Evolutionary conservation across 129 eudicot species (phyloP).

Genomic region (Mikania micrantha): DNA sequence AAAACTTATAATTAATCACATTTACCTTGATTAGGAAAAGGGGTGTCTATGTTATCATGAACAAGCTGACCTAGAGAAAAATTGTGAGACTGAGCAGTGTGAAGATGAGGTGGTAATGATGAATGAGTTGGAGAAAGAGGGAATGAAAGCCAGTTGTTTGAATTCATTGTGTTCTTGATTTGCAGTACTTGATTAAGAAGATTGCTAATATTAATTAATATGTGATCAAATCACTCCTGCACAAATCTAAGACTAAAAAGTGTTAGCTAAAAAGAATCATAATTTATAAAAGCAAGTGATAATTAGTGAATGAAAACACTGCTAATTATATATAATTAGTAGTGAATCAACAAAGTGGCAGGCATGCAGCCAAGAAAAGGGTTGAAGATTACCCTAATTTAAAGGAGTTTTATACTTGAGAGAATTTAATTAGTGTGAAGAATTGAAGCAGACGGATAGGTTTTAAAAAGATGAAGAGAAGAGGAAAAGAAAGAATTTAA

Average conservation of each 20-base stretch:
- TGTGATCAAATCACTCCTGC: slow-evolving; percentile 35
- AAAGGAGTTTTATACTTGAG: slow-evolving; percentile 13
- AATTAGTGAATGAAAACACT: not conserved
- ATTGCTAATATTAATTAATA: no score
- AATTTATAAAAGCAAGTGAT: not conserved
- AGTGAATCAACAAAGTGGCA: no score
- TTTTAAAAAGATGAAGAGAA: slow-evolving; percentile 22
- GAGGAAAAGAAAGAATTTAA: slow-evolving; percentile 22
- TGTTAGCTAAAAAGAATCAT: not conserved
- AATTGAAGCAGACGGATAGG: no score
- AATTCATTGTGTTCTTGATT: slow-evolving; percentile 53
- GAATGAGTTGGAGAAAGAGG: slow-evolving; percentile 84
- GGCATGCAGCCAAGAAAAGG: no score
- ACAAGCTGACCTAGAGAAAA: slow-evolving; percentile 83
- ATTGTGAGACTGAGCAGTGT: slow-evolving; percentile 55
- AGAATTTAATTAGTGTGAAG: slow-evolving; percentile 19
- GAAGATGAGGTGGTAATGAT: slow-evolving; percentile 58
- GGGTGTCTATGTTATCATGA: slow-evolving; percentile 63
- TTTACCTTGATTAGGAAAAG: slow-evolving; percentile 78
- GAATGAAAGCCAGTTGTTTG: slow-evolving; percentile 97
- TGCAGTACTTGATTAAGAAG: not conserved
- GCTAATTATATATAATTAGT: no score
- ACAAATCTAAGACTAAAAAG: slow-evolving; percentile 17
- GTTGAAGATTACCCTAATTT: no score
- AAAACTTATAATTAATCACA: not conserved